These are phyloP conservation scores for Fusarium chuoi DNA, from an alignment of 2,329 filamentous ascomycete genomes.

Conservation along the genomic window DNA sequence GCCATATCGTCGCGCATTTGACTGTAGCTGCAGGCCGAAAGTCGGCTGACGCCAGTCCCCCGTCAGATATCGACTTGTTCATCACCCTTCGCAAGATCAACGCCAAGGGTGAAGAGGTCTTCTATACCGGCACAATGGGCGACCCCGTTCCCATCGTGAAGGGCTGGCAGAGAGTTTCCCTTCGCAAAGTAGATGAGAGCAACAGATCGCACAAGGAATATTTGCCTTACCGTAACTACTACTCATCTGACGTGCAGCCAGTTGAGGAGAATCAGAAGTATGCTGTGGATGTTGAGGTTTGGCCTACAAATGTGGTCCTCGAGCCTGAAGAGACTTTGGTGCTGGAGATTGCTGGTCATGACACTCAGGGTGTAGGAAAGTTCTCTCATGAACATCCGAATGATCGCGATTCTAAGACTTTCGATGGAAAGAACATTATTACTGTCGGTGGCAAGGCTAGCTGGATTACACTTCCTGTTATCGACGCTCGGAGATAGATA, in stretches of 20 bases:
- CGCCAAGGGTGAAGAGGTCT: constrained; percentile 64
- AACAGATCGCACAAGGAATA: constrained; percentile 60
- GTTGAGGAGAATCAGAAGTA: constrained; percentile 67
- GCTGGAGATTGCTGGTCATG: constrained; percentile 64
- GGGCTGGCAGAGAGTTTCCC: constrained; percentile 68
- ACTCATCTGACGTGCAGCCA: constrained; percentile 62
- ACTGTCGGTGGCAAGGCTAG: background rate
- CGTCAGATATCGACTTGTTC: constrained; percentile 69
- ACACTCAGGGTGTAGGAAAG: constrained; percentile 68
- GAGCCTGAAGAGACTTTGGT: constrained; percentile 60
- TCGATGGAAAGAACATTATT: background rate
- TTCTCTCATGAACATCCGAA: constrained; percentile 62
- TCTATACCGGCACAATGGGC: constrained; percentile 72
- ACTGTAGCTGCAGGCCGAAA: constrained; percentile 70
- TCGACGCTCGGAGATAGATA: background rate
- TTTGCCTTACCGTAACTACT: constrained; percentile 67
- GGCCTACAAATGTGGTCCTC: constrained; percentile 69
- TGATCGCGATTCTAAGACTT: constrained; percentile 45
- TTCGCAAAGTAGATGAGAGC: constrained; percentile 61
- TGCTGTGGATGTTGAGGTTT: constrained; percentile 69
- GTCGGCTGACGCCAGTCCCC: constrained; percentile 48
- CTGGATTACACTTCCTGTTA: background rate
- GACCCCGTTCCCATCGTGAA: constrained; percentile 71
- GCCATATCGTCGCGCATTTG: constrained; percentile 71
- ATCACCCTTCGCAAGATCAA: constrained; percentile 70